phyloP scores from a whole-genome alignment of 2,329 filamentous ascomycete genomes.

The Colletotrichum orchidophilum region DNA sequence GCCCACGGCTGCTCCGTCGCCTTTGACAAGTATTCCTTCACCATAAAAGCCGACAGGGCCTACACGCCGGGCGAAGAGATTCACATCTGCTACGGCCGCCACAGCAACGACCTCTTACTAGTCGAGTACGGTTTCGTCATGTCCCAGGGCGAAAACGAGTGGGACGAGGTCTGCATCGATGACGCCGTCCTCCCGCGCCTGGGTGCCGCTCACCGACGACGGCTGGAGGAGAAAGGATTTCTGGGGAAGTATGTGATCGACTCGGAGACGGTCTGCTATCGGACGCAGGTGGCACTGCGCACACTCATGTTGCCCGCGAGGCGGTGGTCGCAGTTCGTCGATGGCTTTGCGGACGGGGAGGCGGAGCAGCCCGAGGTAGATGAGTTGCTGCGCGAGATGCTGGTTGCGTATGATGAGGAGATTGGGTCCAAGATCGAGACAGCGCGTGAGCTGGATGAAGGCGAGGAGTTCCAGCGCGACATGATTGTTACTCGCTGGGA shows the following conservation, averaged over 20 bases:
- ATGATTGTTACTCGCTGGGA: constrained; percentile 52
- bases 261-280: constrained; percentile 59
- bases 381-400: constrained; percentile 46
- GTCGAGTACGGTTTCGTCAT: constrained; percentile 70
- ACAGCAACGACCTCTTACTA: constrained; percentile 78
- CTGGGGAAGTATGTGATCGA: constrained; percentile 63
- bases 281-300: constrained; percentile 64
- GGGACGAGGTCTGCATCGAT: constrained; percentile 61
- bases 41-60: constrained; percentile 58
- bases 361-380: constrained; percentile 50
- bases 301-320: constrained; percentile 44
- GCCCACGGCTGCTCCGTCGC: constrained; percentile 60
- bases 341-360: constrained; percentile 56
- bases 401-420: constrained; percentile 48
- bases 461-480: constrained; percentile 47
- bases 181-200: constrained; percentile 54
- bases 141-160: constrained; percentile 55
- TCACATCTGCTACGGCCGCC: constrained; percentile 74
- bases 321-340: constrained; percentile 58
- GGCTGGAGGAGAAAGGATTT: constrained; percentile 57
- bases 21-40: constrained; percentile 61
- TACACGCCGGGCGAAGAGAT: constrained; percentile 71
- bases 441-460: constrained; percentile 41
- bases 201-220: constrained; percentile 43
- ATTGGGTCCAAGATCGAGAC: constrained; percentile 43